Evolutionary conservation across 225 moss, liverwort and hornwort species (phyloP).

Genomic region (Physcomitrium patens): DNA sequence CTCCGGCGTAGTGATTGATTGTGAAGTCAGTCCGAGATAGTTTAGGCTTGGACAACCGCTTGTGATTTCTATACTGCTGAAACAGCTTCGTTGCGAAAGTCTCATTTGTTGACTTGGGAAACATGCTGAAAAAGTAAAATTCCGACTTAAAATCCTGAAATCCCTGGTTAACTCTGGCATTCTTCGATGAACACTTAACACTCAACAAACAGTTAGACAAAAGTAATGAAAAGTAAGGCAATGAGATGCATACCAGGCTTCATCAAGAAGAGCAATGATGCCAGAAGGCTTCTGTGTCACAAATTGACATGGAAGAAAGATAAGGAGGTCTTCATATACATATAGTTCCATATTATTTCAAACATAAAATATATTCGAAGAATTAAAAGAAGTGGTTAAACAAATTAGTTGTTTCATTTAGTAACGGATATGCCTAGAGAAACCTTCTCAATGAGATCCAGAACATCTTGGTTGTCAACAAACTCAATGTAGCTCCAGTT

Average conservation of each 20-base stretch:
- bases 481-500: slow-evolving; percentile 87
- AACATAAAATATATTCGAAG: too few species aligned
- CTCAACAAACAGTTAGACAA: background rate
- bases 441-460: slow-evolving; percentile 78
- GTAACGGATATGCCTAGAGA: background rate
- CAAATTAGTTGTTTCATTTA: too few species aligned
- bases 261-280: slow-evolving; percentile 78
- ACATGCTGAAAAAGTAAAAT: slow-evolving; percentile 54
- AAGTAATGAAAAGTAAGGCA: background rate
- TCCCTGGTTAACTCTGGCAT: background rate
- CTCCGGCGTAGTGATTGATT: slow-evolving; percentile 77
- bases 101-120: slow-evolving; percentile 76
- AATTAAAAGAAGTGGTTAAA: too few species aligned
- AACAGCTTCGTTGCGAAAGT: slow-evolving; percentile 72
- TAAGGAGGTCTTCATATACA: background rate
- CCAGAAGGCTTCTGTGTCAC: slow-evolving; percentile 65
- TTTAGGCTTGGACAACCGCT: slow-evolving; percentile 75
- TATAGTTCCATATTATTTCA: too few species aligned
- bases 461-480: slow-evolving; percentile 82
- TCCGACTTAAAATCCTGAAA: background rate
- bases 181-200: background rate
- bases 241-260: slow-evolving; percentile 61
- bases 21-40: slow-evolving; percentile 72
- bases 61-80: slow-evolving; percentile 71
- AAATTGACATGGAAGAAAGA: background rate